A percentile compares a stretch with the other conserved stretches of the same genome.
Evolutionary conservation across 345 rosid genomes (phyloP).

Genomic region (Mercurialis annua): DNA sequence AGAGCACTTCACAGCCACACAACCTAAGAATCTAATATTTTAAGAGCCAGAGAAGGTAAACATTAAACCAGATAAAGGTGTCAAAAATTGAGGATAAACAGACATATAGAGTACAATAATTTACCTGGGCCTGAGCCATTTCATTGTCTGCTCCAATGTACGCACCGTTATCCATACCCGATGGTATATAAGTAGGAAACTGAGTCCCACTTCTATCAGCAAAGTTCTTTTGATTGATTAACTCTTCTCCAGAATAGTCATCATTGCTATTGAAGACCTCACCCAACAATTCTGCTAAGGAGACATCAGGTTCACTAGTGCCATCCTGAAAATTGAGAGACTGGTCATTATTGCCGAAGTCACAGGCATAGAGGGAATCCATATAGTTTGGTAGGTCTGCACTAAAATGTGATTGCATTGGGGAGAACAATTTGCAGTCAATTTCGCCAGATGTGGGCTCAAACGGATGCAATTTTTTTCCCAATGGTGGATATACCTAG

Average conservation of each 20-base stretch:
- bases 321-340: conserved; percentile 56
- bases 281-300: conserved; percentile 47
- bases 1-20: neutral
- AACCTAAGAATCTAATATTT: neutral
- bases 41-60: neutral
- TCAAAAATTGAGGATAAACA: conserved; percentile 10
- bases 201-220: conserved; percentile 30
- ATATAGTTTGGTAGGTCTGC: conserved; percentile 35
- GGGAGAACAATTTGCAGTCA: conserved; percentile 45
- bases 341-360: conserved; percentile 58
- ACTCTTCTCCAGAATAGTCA: conserved; percentile 42
- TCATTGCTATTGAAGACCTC: conserved; percentile 45
- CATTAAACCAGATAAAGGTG: neutral
- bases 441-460: conserved; percentile 32
- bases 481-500: conserved; percentile 37
- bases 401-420: conserved; percentile 33
- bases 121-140: conserved; percentile 46
- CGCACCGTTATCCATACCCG: conserved; percentile 20
- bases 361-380: conserved; percentile 59
- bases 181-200: conserved; percentile 20
- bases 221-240: conserved; percentile 31
- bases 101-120: neutral
- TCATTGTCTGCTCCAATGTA: conserved; percentile 22
- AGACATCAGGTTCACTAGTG: conserved; percentile 48
- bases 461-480: conserved; percentile 21